Conservation (phyloP, 306 rosid species). For the Malus fusca region DNA sequence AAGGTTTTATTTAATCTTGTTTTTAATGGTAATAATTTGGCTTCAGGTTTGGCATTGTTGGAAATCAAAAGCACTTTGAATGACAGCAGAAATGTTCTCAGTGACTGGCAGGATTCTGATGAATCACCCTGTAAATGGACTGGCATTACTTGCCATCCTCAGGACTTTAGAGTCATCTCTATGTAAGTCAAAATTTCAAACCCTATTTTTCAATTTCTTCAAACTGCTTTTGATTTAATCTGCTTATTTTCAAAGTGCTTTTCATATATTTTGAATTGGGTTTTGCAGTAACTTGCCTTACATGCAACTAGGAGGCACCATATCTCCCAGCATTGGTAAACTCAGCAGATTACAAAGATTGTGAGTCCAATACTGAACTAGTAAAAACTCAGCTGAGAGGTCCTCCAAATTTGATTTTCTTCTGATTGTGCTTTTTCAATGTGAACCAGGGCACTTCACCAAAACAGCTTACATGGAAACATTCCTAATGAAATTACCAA, state of each 20-base stretch:
- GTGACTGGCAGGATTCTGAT: slow-evolving; percentile 65
- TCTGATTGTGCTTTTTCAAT: not conserved
- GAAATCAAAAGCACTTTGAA: slow-evolving; percentile 65
- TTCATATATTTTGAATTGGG: slow-evolving; percentile 5
- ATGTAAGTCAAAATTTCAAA: slow-evolving; percentile 39
- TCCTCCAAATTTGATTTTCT: not conserved
- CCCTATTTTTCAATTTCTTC: not conserved
- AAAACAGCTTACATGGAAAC: slow-evolving; percentile 82
- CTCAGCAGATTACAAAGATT: slow-evolving; percentile 82
- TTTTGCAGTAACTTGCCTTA: slow-evolving; percentile 73
- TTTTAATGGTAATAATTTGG: not conserved
- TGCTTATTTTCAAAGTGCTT: slow-evolving; percentile 3
- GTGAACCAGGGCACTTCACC: slow-evolving; percentile 83
- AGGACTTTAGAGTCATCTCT: slow-evolving; percentile 60
- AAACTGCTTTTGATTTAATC: not conserved
- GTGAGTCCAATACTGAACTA: slow-evolving; percentile 40
- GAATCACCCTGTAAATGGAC: slow-evolving; percentile 89
- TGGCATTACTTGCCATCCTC: slow-evolving; percentile 77
- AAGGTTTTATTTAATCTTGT: not conserved
- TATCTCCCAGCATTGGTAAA: slow-evolving; percentile 92
- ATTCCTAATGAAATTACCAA: slow-evolving; percentile 79
- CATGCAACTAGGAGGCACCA: slow-evolving; percentile 80
- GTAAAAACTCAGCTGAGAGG: not conserved
- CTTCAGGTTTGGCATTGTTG: slow-evolving; percentile 69
- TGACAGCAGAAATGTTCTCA: slow-evolving; percentile 59